Evolutionary conservation across 2,329 filamentous ascomycete species (phyloP).

Genomic region (Cadophora sp.): DNA sequence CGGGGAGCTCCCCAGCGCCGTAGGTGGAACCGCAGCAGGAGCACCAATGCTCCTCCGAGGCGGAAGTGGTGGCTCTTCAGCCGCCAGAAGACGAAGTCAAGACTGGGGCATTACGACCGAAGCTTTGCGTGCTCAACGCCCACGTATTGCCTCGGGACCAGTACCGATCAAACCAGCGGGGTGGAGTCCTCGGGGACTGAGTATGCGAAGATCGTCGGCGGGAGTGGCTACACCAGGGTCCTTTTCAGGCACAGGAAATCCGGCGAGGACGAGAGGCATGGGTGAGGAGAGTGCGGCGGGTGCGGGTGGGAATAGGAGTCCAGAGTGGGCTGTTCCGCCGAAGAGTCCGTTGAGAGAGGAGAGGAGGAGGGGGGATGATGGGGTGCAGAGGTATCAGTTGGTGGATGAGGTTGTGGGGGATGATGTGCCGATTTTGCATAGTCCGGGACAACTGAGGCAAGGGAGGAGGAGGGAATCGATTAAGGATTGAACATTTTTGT

Average conservation of each 20-base stretch:
- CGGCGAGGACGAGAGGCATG: not conserved
- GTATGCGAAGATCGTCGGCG: not conserved
- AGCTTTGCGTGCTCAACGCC: conserved; percentile 11
- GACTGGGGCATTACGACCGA: conserved; percentile 17
- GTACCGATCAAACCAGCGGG: conserved; percentile 1
- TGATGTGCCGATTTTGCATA: conserved; percentile 26
- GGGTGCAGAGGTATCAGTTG: conserved; percentile 21
- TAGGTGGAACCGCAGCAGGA: not conserved
- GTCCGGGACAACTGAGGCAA: conserved; percentile 17
- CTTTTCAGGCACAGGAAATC: not conserved
- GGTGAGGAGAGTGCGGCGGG: not conserved
- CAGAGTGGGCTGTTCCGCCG: conserved; percentile 16
- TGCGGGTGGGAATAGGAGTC: conserved; percentile 5
- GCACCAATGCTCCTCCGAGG: conserved; percentile 18
- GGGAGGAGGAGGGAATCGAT: conserved; percentile 1
- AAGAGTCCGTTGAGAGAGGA: conserved; percentile 13
- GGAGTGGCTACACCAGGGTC: not conserved
- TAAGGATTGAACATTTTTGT: not conserved
- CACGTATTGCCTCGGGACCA: not conserved
- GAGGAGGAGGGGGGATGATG: not conserved
- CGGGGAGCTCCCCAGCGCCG: not conserved
- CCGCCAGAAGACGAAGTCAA: not conserved
- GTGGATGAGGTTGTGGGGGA: conserved; percentile 28
- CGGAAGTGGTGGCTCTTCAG: conserved; percentile 13
- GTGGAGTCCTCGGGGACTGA: conserved; percentile 9